Conservation (phyloP, 1,284 basidiomycete genomes). For the Pterula multifida region DNA sequence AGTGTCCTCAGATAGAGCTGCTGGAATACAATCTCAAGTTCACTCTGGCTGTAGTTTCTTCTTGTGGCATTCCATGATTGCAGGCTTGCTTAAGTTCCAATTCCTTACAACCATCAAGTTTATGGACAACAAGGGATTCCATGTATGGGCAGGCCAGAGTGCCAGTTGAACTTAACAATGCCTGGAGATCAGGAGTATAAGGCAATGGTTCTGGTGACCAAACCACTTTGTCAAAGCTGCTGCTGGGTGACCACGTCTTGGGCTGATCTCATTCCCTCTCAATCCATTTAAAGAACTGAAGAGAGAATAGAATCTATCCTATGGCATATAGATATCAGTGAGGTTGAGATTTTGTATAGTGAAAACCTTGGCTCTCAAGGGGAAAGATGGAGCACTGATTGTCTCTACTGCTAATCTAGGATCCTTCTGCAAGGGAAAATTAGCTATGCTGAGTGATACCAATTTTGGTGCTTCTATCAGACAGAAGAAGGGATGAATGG, state of each 20-base stretch:
- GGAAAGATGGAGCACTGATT: not conserved
- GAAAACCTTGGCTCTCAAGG: not conserved
- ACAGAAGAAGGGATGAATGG: not conserved
- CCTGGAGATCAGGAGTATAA: not conserved
- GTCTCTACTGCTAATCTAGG: not conserved
- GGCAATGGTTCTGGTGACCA: not conserved
- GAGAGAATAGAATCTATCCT: not conserved
- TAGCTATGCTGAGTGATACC: not conserved
- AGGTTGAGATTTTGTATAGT: not conserved
- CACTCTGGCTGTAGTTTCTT: too few species aligned
- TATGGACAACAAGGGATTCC: not conserved
- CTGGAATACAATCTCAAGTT: too few species aligned
- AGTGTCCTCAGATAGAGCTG: too few species aligned
- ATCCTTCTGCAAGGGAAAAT: not conserved
- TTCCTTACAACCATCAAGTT: not conserved
- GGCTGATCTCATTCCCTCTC: not conserved
- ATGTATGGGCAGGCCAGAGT: not conserved
- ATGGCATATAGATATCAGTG: not conserved
- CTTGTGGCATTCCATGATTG: too few species aligned
- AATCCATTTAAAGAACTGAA: not conserved
- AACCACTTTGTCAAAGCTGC: not conserved
- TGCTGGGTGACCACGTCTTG: too few species aligned
- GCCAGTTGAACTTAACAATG: not conserved
- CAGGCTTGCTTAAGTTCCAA: too few species aligned
- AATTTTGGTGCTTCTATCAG: not conserved